These are phyloP conservation scores for Backusella sp. DNA, from an alignment of 192 early-diverging fungal genomes.

Conservation along the genomic window DNA sequence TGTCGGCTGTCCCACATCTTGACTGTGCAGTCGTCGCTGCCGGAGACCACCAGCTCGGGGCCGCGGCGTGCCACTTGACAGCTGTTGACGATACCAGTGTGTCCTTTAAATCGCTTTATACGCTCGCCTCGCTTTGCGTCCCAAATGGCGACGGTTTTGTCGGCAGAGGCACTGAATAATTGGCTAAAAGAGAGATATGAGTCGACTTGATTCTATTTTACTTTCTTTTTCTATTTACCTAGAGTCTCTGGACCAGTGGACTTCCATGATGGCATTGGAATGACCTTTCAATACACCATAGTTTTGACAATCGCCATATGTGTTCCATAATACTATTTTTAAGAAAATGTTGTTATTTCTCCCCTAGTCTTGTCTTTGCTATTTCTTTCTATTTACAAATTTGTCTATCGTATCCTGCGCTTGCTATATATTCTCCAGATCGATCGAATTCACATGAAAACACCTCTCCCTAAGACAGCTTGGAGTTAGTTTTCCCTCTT, in stretches of 20 bases:
- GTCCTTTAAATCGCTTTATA: slow-evolving; percentile 77
- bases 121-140: slow-evolving; percentile 83
- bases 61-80: slow-evolving; percentile 68
- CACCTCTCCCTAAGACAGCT: slow-evolving; percentile 61
- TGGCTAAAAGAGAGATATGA: slow-evolving; percentile 41
- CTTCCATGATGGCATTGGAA: slow-evolving; percentile 77
- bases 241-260: slow-evolving; percentile 88
- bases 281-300: slow-evolving; percentile 89
- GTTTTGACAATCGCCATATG: slow-evolving; percentile 88
- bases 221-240: slow-evolving; percentile 39
- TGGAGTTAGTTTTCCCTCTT: no score
- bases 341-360: background rate
- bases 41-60: slow-evolving; percentile 76
- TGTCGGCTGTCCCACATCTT: slow-evolving; percentile 75
- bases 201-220: background rate
- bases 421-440: slow-evolving; percentile 80
- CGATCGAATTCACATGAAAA: slow-evolving; percentile 85
- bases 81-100: slow-evolving; percentile 82
- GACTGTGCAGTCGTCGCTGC: slow-evolving; percentile 81
- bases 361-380: background rate
- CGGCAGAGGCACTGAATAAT: slow-evolving; percentile 82
- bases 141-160: slow-evolving; percentile 78
- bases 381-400: slow-evolving; percentile 58
- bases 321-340: slow-evolving; percentile 83
- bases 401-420: slow-evolving; percentile 76